Conservation (phyloP, 2,329 filamentous ascomycete species). For the Microthyrium microscopicum region DNA sequence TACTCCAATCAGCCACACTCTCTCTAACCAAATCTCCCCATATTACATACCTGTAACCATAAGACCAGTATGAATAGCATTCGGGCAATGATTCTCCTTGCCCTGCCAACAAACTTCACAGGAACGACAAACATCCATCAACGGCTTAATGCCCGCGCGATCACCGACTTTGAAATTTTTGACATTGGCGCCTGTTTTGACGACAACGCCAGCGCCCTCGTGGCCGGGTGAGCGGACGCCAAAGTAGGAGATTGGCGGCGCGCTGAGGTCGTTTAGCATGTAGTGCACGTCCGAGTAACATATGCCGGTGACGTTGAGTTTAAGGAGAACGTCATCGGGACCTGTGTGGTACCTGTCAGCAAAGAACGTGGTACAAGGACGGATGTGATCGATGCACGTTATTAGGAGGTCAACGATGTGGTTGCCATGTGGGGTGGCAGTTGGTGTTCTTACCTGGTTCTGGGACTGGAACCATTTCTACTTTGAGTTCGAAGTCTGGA, state of each 20-base stretch:
- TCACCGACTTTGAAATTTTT: conserved; percentile 34
- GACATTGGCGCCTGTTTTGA: conserved; percentile 35
- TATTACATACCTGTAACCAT: conserved; percentile 15
- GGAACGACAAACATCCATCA: conserved; percentile 33
- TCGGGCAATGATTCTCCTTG: conserved; percentile 35
- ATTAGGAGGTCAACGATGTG: too few species aligned
- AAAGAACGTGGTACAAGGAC: too few species aligned
- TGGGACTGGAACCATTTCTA: conserved; percentile 32
- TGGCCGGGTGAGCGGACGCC: conserved; percentile 33
- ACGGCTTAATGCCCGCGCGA: conserved; percentile 34
- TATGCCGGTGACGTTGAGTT: conserved; percentile 40
- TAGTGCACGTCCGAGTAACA: conserved; percentile 42
- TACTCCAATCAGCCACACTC: conserved; percentile 8
- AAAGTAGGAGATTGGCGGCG: conserved; percentile 21
- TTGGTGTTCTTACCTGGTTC: conserved; percentile 26
- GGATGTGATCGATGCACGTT: too few species aligned
- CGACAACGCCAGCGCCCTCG: conserved; percentile 39
- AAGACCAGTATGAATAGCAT: conserved; percentile 30
- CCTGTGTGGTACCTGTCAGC: too few species aligned
- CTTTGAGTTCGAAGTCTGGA: conserved; percentile 30
- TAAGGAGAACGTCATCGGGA: conserved; percentile 38
- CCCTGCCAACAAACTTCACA: conserved; percentile 34
- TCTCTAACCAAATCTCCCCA: background rate
- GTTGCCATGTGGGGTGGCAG: too few species aligned
- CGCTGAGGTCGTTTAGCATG: conserved; percentile 31